phyloP scores from a whole-genome alignment of 2,329 filamentous ascomycete species.

The Aspergillus caelatus region DNA sequence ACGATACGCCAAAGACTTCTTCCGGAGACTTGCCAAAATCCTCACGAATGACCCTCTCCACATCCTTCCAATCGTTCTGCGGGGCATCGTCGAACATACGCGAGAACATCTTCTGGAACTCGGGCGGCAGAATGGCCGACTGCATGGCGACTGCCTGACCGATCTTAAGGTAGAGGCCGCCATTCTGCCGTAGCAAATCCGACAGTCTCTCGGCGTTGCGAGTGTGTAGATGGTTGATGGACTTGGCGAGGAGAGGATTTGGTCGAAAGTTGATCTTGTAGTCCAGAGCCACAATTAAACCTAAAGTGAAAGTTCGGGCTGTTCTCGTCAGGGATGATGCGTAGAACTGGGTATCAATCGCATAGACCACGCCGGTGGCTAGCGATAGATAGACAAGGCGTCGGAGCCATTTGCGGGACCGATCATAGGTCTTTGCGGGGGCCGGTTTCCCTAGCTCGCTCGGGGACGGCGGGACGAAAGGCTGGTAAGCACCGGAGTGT shows the following conservation, averaged over 20 bases:
- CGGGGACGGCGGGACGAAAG: conserved; percentile 76
- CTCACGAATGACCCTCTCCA: conserved; percentile 80
- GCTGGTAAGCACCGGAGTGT: conserved; percentile 57
- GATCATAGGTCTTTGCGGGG: conserved; percentile 70
- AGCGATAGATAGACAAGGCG: conserved; percentile 67
- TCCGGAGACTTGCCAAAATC: conserved; percentile 85
- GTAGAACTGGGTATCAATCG: conserved; percentile 73
- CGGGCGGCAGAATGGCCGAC: conserved; percentile 85
- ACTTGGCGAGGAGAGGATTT: conserved; percentile 72
- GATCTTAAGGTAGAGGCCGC: conserved; percentile 94
- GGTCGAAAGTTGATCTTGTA: conserved; percentile 96
- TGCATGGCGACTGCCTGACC: conserved; percentile 99
- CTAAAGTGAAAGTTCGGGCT: conserved; percentile 76
- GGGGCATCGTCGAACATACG: conserved; percentile 98
- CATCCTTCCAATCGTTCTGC: conserved; percentile 84
- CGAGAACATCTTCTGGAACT: conserved; percentile 95
- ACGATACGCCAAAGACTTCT: conserved; percentile 90
- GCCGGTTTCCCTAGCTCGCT: conserved; percentile 73
- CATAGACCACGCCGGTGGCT: conserved; percentile 64
- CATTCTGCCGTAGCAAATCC: conserved; percentile 79
- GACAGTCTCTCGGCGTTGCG: conserved; percentile 84
- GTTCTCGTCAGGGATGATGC: conserved; percentile 78
- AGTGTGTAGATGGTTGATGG: conserved; percentile 75
- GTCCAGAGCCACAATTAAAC: conserved; percentile 80
- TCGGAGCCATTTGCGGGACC: conserved; percentile 74